These are phyloP conservation scores for Sporothrix protearum DNA, from an alignment of 2,329 filamentous ascomycete genomes.

Conservation along the genomic window DNA sequence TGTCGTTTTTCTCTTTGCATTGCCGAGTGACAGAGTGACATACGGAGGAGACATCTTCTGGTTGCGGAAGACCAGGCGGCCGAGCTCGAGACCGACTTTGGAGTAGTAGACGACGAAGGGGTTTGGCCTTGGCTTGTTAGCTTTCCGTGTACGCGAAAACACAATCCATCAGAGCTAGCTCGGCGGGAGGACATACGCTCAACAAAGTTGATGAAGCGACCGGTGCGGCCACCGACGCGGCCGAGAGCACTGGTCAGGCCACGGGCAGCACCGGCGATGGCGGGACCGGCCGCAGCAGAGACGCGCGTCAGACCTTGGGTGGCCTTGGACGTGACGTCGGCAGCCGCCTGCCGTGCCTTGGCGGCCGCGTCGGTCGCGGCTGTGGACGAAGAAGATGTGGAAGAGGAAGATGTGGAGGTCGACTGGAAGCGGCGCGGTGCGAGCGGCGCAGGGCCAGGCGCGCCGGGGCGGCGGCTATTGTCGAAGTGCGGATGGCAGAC, in stretches of 20 bases:
- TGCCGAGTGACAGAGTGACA: slow-evolving; percentile 49
- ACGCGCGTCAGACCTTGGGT: slow-evolving; percentile 80
- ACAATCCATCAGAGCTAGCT: not conserved
- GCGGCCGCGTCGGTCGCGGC: slow-evolving; percentile 45
- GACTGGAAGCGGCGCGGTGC: slow-evolving; percentile 59
- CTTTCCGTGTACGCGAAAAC: not conserved
- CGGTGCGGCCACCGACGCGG: slow-evolving; percentile 79
- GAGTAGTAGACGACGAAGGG: slow-evolving; percentile 85
- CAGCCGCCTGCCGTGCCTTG: slow-evolving; percentile 42
- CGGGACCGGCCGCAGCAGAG: slow-evolving; percentile 73
- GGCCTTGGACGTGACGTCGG: slow-evolving; percentile 60
- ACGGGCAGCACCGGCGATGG: slow-evolving; percentile 68
- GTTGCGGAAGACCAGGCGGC: slow-evolving; percentile 79
- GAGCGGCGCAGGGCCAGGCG: slow-evolving; percentile 31
- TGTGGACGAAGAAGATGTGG: slow-evolving; percentile 45
- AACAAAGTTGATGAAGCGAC: slow-evolving; percentile 71
- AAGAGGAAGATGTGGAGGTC: slow-evolving; percentile 44
- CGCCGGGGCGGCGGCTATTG: slow-evolving; percentile 38
- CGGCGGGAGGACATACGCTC: slow-evolving; percentile 66
- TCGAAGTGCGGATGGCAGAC: slow-evolving; percentile 41
- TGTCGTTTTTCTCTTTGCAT: not conserved
- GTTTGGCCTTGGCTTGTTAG: slow-evolving; percentile 62
- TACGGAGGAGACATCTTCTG: slow-evolving; percentile 96
- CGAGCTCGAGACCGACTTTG: slow-evolving; percentile 80
- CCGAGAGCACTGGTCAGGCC: slow-evolving; percentile 63